phyloP scores from a whole-genome alignment of 106 monocot species.

The Triglochin maritima region DNA sequence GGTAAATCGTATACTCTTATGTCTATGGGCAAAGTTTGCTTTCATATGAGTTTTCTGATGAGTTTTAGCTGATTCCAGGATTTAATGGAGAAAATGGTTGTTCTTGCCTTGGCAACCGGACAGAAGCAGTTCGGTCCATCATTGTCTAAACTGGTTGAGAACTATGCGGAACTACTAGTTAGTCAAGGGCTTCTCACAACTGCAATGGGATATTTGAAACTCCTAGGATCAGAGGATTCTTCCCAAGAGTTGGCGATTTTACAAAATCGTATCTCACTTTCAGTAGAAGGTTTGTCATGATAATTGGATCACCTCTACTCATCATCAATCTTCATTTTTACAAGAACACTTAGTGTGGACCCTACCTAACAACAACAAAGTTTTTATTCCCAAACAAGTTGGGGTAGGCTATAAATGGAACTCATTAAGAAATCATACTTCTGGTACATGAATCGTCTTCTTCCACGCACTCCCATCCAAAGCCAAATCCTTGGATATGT shows the following conservation, averaged over 20 bases:
- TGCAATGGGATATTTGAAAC: conserved; percentile 88
- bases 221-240: conserved; percentile 59
- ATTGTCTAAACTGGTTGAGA: conserved; percentile 88
- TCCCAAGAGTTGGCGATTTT: conserved; percentile 73
- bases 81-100: conserved; percentile 92
- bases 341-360: no score
- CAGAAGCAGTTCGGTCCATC: conserved; percentile 65
- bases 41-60: neutral
- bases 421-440: no score
- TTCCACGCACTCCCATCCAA: no score
- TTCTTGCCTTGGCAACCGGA: conserved; percentile 72
- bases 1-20: conserved; percentile 25
- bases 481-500: no score
- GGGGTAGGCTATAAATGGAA: no score
- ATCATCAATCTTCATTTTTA: no score
- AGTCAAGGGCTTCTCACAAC: conserved; percentile 95
- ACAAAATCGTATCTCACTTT: conserved; percentile 54
- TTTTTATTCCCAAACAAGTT: no score
- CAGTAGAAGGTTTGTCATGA: conserved; percentile 34
- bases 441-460: no score
- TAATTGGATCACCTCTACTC: neutral
- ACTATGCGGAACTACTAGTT: conserved; percentile 85
- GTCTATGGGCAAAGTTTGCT: no score
- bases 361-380: no score
- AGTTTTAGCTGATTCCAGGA: conserved; percentile 39